phyloP scores from a whole-genome alignment of 2,329 filamentous ascomycete species.

The Fusarium burgessii region DNA sequence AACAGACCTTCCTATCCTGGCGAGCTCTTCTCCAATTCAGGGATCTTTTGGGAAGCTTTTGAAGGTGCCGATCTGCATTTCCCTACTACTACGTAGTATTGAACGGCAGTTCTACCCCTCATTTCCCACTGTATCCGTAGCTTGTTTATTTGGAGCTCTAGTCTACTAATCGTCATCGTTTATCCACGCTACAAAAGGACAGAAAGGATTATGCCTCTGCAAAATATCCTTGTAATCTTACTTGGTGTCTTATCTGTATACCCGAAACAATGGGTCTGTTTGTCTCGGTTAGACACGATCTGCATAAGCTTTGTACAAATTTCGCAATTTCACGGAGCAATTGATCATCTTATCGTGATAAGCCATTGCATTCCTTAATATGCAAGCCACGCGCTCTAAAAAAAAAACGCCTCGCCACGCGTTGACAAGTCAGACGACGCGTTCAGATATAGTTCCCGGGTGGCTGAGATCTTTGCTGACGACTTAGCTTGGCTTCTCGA shows the following conservation, averaged over 20 bases:
- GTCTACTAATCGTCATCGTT: conserved; percentile 1
- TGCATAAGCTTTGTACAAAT: not conserved
- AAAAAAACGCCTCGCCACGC: not conserved
- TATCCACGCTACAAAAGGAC: conserved; percentile 10
- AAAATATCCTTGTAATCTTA: conserved; percentile 7
- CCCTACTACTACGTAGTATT: not conserved
- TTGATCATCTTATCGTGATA: not conserved
- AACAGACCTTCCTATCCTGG: conserved; percentile 1
- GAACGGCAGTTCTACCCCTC: not conserved
- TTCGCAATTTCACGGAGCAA: not conserved
- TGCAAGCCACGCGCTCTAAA: not conserved
- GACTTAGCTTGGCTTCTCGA: not conserved
- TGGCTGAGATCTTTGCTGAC: not conserved
- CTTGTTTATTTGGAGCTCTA: not conserved
- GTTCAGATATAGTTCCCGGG: not conserved
- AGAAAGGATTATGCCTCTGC: not conserved
- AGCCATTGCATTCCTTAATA: not conserved
- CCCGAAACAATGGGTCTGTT: not conserved
- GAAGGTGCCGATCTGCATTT: not conserved
- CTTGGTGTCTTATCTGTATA: not conserved
- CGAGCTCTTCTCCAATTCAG: not conserved
- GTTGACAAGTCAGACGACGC: not conserved
- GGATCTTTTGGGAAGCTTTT: not conserved
- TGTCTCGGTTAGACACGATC: conserved; percentile 1
- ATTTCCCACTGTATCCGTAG: not conserved